These are phyloP conservation scores for Avena eriantha DNA, from an alignment of 176 grass and related monocot genomes.

Conservation along the genomic window DNA sequence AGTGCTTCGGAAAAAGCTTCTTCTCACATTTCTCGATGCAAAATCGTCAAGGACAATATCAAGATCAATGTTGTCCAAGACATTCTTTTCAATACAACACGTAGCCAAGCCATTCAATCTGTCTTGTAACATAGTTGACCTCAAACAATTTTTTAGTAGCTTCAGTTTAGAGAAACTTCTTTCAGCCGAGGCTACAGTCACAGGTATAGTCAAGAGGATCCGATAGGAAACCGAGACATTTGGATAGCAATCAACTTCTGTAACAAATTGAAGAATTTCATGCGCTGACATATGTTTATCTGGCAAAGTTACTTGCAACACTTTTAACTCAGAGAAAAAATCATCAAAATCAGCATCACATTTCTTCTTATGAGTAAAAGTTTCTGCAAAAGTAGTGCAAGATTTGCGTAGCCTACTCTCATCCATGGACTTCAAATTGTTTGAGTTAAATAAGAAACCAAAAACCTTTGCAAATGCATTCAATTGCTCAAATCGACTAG, in stretches of 20 bases:
- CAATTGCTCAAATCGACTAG: not conserved
- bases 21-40: not conserved
- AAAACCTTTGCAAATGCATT: not conserved
- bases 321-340: not conserved
- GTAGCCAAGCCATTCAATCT: not conserved
- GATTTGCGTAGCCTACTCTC: not conserved
- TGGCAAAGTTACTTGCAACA: no score
- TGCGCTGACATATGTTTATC: no score
- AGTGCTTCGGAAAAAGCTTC: not conserved
- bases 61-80: not conserved
- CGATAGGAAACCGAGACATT: no score
- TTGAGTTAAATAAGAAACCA: slow-evolving; percentile 20
- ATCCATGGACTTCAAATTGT: not conserved
- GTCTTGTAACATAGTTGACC: not conserved
- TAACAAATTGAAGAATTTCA: no score
- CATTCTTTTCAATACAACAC: not conserved
- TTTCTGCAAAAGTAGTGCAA: not conserved
- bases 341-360: not conserved
- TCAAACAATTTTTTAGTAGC: not conserved
- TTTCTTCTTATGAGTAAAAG: not conserved
- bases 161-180: no score
- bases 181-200: no score
- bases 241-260: no score
- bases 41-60: not conserved
- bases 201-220: no score